These are phyloP conservation scores for Westerdykella sp. DNA, from an alignment of 2,329 filamentous ascomycete species.

Conservation along the genomic window DNA sequence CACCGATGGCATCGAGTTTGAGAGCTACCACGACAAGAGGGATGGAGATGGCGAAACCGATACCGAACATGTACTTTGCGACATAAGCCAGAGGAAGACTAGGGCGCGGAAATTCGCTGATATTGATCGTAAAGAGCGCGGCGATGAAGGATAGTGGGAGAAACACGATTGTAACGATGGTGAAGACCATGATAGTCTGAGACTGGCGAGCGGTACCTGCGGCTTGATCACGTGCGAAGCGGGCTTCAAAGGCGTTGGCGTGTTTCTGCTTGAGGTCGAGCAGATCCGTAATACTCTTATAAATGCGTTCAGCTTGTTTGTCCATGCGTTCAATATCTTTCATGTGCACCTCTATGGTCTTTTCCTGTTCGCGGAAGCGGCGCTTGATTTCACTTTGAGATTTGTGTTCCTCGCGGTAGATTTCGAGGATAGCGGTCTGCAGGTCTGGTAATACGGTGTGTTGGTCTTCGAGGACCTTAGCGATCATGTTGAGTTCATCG, in stretches of 20 bases:
- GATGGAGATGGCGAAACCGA: constrained; percentile 50
- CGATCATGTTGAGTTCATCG: constrained; percentile 60
- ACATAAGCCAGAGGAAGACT: constrained; percentile 47
- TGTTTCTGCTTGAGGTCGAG: constrained; percentile 65
- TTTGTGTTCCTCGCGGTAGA: constrained; percentile 33
- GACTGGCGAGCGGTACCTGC: constrained; percentile 53
- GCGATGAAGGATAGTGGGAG: constrained; percentile 52
- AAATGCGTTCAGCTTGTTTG: constrained; percentile 55
- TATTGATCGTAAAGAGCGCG: constrained; percentile 51
- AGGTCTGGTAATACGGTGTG: constrained; percentile 44
- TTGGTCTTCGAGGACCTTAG: constrained; percentile 48
- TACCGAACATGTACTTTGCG: constrained; percentile 51
- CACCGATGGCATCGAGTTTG: constrained; percentile 38
- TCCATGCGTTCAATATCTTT: constrained; percentile 60
- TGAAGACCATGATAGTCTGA: constrained; percentile 55
- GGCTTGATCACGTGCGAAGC: constrained; percentile 56
- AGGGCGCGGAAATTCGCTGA: constrained; percentile 43
- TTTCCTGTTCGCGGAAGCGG: constrained; percentile 52
- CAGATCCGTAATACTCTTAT: constrained; percentile 54
- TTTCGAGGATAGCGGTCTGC: constrained; percentile 38
- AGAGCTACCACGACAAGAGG: constrained; percentile 45
- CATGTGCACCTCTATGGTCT: constrained; percentile 52
- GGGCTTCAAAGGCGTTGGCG: constrained; percentile 60
- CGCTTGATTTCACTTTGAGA: constrained; percentile 47
- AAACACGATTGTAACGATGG: constrained; percentile 54